phyloP scores from a whole-genome alignment of 2,329 filamentous ascomycete genomes.

The Monosporascus sp. region DNA sequence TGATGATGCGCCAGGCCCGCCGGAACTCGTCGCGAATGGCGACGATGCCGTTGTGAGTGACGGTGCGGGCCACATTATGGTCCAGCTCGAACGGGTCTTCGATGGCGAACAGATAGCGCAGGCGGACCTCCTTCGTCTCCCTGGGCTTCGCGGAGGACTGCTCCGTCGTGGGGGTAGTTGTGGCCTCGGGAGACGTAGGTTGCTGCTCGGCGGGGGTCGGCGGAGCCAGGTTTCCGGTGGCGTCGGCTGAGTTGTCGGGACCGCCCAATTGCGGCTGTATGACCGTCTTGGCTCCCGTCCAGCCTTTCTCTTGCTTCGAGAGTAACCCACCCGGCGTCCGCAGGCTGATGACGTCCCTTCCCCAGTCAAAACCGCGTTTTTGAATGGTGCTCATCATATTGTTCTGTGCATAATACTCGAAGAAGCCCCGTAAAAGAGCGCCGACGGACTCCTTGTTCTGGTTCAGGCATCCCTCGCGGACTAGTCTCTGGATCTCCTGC shows the following conservation, averaged over 20 bases:
- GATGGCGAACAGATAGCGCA: slow-evolving; percentile 81
- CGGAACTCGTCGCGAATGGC: slow-evolving; percentile 81
- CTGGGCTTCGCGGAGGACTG: slow-evolving; percentile 22
- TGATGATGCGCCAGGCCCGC: slow-evolving; percentile 69
- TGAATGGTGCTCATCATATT: slow-evolving; percentile 46
- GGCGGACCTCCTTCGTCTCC: slow-evolving; percentile 63
- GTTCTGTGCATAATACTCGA: slow-evolving; percentile 73
- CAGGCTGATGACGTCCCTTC: slow-evolving; percentile 71
- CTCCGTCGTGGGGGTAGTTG: not conserved
- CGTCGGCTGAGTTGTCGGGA: not conserved
- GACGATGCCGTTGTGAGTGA: slow-evolving; percentile 76
- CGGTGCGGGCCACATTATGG: slow-evolving; percentile 84
- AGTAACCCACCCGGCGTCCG: slow-evolving; percentile 65
- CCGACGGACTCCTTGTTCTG: slow-evolving; percentile 67
- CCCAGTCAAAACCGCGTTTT: slow-evolving; percentile 70
- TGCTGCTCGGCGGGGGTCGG: not conserved
- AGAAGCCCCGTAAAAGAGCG: slow-evolving; percentile 73
- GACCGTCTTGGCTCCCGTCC: slow-evolving; percentile 76
- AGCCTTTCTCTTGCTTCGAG: slow-evolving; percentile 73
- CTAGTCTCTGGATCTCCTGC: slow-evolving; percentile 58
- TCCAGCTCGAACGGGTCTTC: slow-evolving; percentile 87
- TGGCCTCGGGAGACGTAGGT: slow-evolving; percentile 5
- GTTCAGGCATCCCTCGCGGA: slow-evolving; percentile 54
- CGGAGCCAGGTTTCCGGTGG: too few relatives aligned
- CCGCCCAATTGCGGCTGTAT: slow-evolving; percentile 43